Evolutionary conservation across 768 basidiomycete species (phyloP), one percentile per base, ranked within the genome.

Genomic region (Boletus subparvulus): DNA sequence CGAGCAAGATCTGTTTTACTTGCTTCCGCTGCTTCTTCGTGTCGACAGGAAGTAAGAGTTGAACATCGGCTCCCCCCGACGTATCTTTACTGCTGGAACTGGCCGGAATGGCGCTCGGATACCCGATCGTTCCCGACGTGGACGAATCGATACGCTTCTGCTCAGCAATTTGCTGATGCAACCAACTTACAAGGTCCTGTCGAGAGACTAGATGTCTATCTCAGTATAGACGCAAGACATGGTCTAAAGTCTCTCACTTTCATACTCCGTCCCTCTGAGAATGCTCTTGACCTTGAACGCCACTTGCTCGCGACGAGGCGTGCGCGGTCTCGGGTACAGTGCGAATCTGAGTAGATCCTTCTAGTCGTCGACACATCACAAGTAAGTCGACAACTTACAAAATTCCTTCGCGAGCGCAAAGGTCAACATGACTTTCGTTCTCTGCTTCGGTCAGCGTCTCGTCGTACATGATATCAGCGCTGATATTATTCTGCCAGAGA

Each of bases 401-500:
- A 40, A 94, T 92, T 12, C 92, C 92, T 69, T 94, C 91, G n/a
- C 84, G 74, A n/a, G 74, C 74, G 65, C 91, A 93, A 26, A 81
- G 71, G 46, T 88, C 89, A 24, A 83, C 70, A 61, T 87, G 78
- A 50, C 80, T 83, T 71, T 90, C 87, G 54, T 83, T 81, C 47
- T 87, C 86, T 5, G 74, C 68, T 52, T 86, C 85, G 6, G 77
- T 75, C 40, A 92, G 67, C 13, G 83, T 87, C 3, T 82, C 80
- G 58, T 94, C 92, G 63, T 94, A 94, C 88, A 93, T 91, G 52
- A 94, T 75, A 70, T 94, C 92, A 0, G 90, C 87, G 61, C 90
- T 92, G 67, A 93, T 92, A 49, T 83, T 84, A 63, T 92, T 78
- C 64, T 84, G 80, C 92, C 92, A 94, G 35, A 94, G 74, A 48